Evolutionary conservation across 805 yeast species (phyloP).

Genomic region (Candida andamanensis): DNA sequence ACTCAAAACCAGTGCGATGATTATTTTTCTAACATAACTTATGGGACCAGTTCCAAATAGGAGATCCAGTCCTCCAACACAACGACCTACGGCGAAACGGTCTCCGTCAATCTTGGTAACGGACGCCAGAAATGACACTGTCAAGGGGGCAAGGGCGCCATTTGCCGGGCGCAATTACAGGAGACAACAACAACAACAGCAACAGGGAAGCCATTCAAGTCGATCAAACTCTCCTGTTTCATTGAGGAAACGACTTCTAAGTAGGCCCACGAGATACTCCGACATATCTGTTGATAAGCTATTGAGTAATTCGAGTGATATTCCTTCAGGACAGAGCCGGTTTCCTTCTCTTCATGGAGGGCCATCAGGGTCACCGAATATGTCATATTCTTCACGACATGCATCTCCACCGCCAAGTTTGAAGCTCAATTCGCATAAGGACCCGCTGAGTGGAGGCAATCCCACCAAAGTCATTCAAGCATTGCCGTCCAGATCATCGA

Average conservation of each 20-base stretch:
- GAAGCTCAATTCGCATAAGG: neutral
- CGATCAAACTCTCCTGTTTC: conserved; percentile 3
- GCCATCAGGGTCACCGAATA: conserved; percentile 11
- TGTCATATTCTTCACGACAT: conserved; percentile 1
- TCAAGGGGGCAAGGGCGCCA: conserved; percentile 60
- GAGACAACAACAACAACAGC: conserved; percentile 27
- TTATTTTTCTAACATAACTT: no score
- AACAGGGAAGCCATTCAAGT: conserved; percentile 14
- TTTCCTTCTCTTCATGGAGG: conserved; percentile 19
- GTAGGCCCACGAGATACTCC: conserved; percentile 48
- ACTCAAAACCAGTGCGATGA: no score
- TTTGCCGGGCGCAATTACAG: conserved; percentile 62
- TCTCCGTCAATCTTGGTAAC: conserved; percentile 94
- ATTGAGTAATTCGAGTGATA: conserved; percentile 73
- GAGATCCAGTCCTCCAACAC: neutral
- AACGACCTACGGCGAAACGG: conserved; percentile 64
- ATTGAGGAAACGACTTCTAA: conserved; percentile 24
- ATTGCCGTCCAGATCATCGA: conserved; percentile 73
- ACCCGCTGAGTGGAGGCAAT: conserved; percentile 6
- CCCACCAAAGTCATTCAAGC: conserved; percentile 41
- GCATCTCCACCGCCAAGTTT: conserved; percentile 17
- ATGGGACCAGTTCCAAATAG: no score
- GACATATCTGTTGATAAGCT: conserved; percentile 79
- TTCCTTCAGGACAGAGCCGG: conserved; percentile 73
- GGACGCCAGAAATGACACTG: conserved; percentile 61